Percentiles rank a stretch among this genome's conserved stretches.
Evolutionary conservation across 1,284 basidiomycete species (phyloP).

Genomic region (Sutorius eximius): DNA sequence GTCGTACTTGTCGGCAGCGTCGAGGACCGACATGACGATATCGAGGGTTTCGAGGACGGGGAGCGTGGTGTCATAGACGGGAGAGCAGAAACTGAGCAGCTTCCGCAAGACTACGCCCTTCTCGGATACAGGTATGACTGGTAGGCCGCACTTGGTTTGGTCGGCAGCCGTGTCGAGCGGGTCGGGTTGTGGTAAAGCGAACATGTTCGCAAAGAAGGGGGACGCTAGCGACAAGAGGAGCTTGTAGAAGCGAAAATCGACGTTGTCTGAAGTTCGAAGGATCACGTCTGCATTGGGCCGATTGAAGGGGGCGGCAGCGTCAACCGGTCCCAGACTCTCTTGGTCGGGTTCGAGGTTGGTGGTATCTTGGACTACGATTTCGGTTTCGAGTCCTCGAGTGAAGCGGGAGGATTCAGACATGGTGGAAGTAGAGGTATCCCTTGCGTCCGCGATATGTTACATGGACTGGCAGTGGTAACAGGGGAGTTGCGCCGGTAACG

Average conservation of each 20-base stretch:
- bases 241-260: constrained; percentile 41
- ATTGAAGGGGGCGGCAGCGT: constrained; percentile 35
- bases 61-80: constrained; percentile 30
- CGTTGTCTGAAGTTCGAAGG: constrained; percentile 39
- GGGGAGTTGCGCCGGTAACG: neutral
- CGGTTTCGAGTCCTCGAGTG: constrained; percentile 3
- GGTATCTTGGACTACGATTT: neutral
- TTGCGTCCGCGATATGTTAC: constrained; percentile 1
- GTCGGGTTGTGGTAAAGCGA: constrained; percentile 38
- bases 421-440: neutral
- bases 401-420: constrained; percentile 18
- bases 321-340: constrained; percentile 15
- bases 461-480: constrained; percentile 16
- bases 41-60: constrained; percentile 32
- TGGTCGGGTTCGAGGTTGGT: neutral
- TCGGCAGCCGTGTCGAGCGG: constrained; percentile 29
- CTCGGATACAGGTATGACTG: constrained; percentile 35
- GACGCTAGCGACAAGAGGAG: constrained; percentile 40
- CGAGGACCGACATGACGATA: constrained; percentile 36
- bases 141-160: constrained; percentile 32
- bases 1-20: constrained; percentile 39
- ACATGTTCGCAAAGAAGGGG: constrained; percentile 44
- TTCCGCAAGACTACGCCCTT: constrained; percentile 31
- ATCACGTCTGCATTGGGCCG: constrained; percentile 38
- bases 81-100: constrained; percentile 33